Evolutionary conservation across 2,329 filamentous ascomycete species (phyloP), one percentile per base, ranked within the genome.

Genomic region (Aspergillus niger): DNA sequence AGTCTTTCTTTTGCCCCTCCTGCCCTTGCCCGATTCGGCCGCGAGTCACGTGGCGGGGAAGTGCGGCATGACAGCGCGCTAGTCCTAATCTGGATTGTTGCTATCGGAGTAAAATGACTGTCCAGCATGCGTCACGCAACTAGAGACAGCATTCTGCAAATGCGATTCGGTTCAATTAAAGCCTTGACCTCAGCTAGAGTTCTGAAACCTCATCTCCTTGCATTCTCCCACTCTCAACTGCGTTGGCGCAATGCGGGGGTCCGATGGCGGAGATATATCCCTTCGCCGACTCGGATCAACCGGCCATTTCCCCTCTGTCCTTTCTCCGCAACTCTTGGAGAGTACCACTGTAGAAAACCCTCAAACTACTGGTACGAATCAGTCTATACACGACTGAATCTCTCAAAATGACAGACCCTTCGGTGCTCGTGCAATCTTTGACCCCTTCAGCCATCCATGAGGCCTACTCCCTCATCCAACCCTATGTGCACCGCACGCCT

Each of bases 401-500:
- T 30, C 26, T 20, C 58, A 65, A 47, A 32, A 84, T 85, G 81
- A 74, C 80, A 57, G 77, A 81, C 41, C 68, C 75, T 38, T 53
- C 61, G 17, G 57, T 65, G 49, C 53, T 61, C 47, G 65, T 63
- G 11, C 65, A 68, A 55, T 55, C 90, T 3, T 84, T 97, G 22
- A 91, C 86, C 17, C 88, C 91, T 49, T 77, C 81, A 55, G 92
- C 91, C 13, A 88, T 98, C 39, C 70, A 86, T 55, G 81, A 81
- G 24, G 94, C 94, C 3, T 89, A 92, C 79, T 76, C 81, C 50
- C 83, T 91, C 54, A 92, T 98, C 74, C 82, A 85, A 70, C 82
- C 85, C 1, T 86, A 91, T 78, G 85, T 98, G 73, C 91, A 97
- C 81, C 83, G 81, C 69, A 98, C 94, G 7, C 92, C 93, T 2